Evolutionary conservation across 2,329 filamentous ascomycete species (phyloP), one percentile per base, ranked within the genome.

Genomic region (Aphanoascus verrucosus): DNA sequence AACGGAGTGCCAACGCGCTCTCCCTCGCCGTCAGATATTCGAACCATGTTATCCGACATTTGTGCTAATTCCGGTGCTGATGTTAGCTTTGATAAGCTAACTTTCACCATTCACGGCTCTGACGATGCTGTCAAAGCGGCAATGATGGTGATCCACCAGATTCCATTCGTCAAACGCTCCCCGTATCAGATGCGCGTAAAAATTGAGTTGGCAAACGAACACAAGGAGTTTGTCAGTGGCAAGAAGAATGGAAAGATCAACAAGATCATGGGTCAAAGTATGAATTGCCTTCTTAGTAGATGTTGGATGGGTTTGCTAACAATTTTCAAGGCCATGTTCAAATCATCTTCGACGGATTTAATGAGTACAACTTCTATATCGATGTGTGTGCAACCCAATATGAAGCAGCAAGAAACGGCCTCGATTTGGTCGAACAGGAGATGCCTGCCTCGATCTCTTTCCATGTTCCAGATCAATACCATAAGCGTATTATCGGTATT

Each of bases 211-310:
- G 93, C 93, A 64, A 97, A 97, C 65, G 93, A 98, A 73, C 93
- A 98, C 76, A 98, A 98, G 71, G 93, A 98, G 66, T 98, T 98
- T 67, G 93, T 98, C 54, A 96, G 90, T 62, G 93, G 93, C 62
- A 98, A 98, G 78, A 98, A 98, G 77, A 98, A 98, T 64, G 93
- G 93, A 71, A 98, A 98, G 75, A 98, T 98, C 72, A 98, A 98
- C 78, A 98, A 98, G 77, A 98, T 98, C 65, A 98, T 98, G 93
- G 93, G 91, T 20, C 91, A 97, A 71, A 96, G 90, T 80, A 70
- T 60, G 76, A 67, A n/a, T 14, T 41, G 20, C n/a, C 19, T 11
- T 28, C 62, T 34, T 15, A 35, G 6, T 23, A 7, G 23, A n/a
- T 37, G 12, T 43, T 37, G n/a, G 8, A 69, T 55, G 12, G 20